Evolutionary conservation across 192 early-diverging fungal genomes (phyloP).

Genomic region (Tieghemiomyces parasiticus): DNA sequence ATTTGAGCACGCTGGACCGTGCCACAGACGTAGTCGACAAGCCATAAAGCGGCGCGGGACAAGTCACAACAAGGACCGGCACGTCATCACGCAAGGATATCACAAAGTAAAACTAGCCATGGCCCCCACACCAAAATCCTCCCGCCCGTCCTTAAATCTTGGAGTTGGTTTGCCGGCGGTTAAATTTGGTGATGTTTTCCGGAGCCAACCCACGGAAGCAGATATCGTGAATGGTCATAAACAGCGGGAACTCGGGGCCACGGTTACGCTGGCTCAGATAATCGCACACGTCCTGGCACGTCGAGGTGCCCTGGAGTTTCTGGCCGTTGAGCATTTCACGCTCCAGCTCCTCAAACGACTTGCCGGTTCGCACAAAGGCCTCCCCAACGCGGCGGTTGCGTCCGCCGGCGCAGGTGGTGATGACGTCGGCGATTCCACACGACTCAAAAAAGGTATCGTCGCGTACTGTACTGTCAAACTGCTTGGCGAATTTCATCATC

Average conservation of each 20-base stretch:
- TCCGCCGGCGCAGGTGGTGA: slow-evolving; percentile 95
- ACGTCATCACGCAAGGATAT: no score
- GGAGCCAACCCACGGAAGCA: slow-evolving; percentile 65
- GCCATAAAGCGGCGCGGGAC: no score
- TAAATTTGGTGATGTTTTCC: slow-evolving; percentile 34
- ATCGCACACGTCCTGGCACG: slow-evolving; percentile 70
- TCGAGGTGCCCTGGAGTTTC: slow-evolving; percentile 91
- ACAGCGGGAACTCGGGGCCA: slow-evolving; percentile 71
- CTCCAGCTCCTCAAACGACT: slow-evolving; percentile 86
- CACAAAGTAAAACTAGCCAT: no score
- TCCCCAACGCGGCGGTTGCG: slow-evolving; percentile 88
- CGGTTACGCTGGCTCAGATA: slow-evolving; percentile 53
- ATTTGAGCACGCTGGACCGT: no score
- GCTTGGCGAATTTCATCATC: slow-evolving; percentile 85
- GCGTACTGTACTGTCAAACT: slow-evolving; percentile 63
- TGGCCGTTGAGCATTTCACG: slow-evolving; percentile 89
- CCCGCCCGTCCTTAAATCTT: not conserved
- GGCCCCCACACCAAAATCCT: no score
- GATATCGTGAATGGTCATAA: slow-evolving; percentile 85
- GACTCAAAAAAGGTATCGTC: slow-evolving; percentile 94
- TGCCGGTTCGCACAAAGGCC: slow-evolving; percentile 79
- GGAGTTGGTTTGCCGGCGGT: not conserved
- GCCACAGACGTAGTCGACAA: no score
- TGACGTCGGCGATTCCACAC: slow-evolving; percentile 92
- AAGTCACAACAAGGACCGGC: no score